phyloP scores from a whole-genome alignment of 2,329 filamentous ascomycete genomes.

The Arthrobotrys musiformis region DNA sequence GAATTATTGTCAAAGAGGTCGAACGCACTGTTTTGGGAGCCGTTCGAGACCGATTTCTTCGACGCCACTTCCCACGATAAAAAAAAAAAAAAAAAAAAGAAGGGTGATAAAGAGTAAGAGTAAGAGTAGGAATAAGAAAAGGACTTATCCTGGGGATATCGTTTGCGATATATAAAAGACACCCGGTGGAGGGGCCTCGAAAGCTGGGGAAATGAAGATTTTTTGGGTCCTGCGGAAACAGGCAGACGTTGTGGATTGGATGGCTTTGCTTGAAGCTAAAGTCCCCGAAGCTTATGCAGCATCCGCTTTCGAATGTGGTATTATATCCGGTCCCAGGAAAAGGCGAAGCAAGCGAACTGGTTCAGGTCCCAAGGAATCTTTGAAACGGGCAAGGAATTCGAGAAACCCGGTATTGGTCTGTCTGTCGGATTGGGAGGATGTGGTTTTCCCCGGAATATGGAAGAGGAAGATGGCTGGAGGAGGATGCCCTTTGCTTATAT shows the following conservation, averaged over 20 bases:
- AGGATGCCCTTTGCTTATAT: conserved; percentile 12
- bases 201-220: conserved; percentile 21
- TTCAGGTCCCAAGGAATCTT: conserved; percentile 30
- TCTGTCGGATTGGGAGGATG: conserved; percentile 8
- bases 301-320: conserved; percentile 48
- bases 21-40: conserved; percentile 26
- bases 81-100: too few species aligned
- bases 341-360: conserved; percentile 15
- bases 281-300: conserved; percentile 56
- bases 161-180: conserved; percentile 6
- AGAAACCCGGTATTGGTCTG: conserved; percentile 46
- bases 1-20: conserved; percentile 13
- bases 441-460: conserved; percentile 7
- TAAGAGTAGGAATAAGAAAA: too few species aligned
- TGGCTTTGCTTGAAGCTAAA: conserved; percentile 53
- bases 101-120: too few species aligned
- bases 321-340: conserved; percentile 24
- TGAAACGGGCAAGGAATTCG: conserved; percentile 37
- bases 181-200: neutral
- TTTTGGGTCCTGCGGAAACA: conserved; percentile 41
- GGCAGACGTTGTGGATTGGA: conserved; percentile 30
- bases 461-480: conserved; percentile 10
- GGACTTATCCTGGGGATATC: conserved; percentile 3
- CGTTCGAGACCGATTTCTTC: conserved; percentile 42
- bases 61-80: conserved; percentile 28